These are phyloP conservation scores for Ustilago lituana DNA, from an alignment of 1,284 basidiomycete species.

Conservation along the genomic window DNA sequence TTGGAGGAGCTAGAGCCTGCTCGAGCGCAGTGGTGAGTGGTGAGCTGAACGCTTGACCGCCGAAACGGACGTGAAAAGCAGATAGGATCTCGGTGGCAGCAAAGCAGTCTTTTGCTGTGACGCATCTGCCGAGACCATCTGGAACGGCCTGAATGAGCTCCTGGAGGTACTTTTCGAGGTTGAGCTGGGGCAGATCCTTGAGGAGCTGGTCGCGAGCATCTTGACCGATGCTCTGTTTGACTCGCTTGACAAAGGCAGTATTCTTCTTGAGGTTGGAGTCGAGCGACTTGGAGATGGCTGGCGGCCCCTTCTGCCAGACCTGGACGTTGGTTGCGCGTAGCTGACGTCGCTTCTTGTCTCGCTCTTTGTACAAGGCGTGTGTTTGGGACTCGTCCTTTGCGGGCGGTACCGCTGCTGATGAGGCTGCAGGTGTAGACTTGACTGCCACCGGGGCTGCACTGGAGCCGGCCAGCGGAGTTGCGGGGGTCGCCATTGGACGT, in stretches of 20 bases:
- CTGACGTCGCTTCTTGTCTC: constrained; percentile 48
- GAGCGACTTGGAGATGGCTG: constrained; percentile 25
- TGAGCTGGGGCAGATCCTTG: constrained; percentile 85
- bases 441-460: constrained; percentile 5
- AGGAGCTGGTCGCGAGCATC: constrained; percentile 68
- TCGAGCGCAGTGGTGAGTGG: constrained; percentile 76
- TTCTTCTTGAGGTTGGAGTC: constrained; percentile 66
- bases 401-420: constrained; percentile 8
- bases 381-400: constrained; percentile 36
- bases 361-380: constrained; percentile 36
- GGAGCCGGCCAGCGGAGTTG: constrained; percentile 7
- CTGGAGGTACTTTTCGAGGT: constrained; percentile 94
- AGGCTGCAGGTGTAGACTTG: constrained; percentile 3
- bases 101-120: constrained; percentile 87
- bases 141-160: constrained; percentile 87
- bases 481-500: constrained; percentile 11
- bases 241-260: constrained; percentile 62
- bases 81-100: constrained; percentile 85
- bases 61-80: constrained; percentile 86
- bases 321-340: constrained; percentile 47
- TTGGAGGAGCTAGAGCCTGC: constrained; percentile 71
- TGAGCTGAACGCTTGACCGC: constrained; percentile 77
- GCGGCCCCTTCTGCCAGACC: constrained; percentile 49
- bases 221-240: constrained; percentile 54
- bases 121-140: constrained; percentile 86